Conservation (phyloP, 352 stramenopile species). For the Phytophthora citrophthora region DNA sequence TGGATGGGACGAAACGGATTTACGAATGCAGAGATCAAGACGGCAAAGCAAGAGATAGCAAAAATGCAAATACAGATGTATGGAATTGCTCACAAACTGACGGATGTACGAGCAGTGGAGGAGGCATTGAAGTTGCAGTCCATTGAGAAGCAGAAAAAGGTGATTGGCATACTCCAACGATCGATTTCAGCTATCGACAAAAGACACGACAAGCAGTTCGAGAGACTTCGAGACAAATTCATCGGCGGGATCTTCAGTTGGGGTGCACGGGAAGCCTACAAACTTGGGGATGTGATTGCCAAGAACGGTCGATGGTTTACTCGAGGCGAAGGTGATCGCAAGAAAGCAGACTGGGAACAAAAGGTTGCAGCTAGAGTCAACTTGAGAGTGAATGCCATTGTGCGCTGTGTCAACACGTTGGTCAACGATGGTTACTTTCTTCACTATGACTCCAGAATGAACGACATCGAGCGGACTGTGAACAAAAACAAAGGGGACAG, state of each 20-base stretch:
- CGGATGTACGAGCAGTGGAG: constrained; percentile 8
- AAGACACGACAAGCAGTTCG: neutral
- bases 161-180: constrained; percentile 8
- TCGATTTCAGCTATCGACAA: neutral
- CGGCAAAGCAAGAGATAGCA: constrained; percentile 3
- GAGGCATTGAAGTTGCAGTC: constrained; percentile 14
- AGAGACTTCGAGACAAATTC: neutral
- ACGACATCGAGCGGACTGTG: constrained; percentile 1
- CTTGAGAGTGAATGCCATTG: constrained; percentile 6
- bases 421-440: constrained; percentile 2
- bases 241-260: constrained; percentile 1
- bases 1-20: constrained; percentile 12
- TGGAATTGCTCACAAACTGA: constrained; percentile 3
- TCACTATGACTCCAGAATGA: constrained; percentile 1
- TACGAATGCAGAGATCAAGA: constrained; percentile 4
- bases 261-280: constrained; percentile 3
- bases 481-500: neutral
- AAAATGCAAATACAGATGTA: neutral
- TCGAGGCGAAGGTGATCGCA: constrained; percentile 12
- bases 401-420: constrained; percentile 15
- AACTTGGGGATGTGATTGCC: constrained; percentile 9
- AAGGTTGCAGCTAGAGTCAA: constrained; percentile 8
- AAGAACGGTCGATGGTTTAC: constrained; percentile 10
- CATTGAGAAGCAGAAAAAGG: constrained; percentile 17
- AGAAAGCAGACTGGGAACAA: constrained; percentile 19